Conservation (phyloP, 768 basidiomycete species). For the Leccinum rimulosum region DNA sequence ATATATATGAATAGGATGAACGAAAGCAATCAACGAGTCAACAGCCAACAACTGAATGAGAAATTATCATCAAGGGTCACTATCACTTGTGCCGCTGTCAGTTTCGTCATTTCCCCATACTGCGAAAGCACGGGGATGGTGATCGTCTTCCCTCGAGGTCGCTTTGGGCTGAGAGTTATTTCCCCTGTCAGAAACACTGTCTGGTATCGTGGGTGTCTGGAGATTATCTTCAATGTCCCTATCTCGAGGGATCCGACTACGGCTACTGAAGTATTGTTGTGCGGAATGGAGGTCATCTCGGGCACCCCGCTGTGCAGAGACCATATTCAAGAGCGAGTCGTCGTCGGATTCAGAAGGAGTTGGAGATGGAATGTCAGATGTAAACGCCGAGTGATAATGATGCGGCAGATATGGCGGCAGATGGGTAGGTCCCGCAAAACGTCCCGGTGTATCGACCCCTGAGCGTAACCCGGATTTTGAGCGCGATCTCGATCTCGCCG, state of each 20-base stretch:
- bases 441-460: slow-evolving; percentile 63
- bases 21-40: not conserved
- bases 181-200: slow-evolving; percentile 19
- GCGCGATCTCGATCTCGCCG: slow-evolving; percentile 33
- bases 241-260: slow-evolving; percentile 59
- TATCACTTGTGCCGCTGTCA: slow-evolving; percentile 80
- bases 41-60: not conserved
- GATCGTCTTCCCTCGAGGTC: slow-evolving; percentile 21
- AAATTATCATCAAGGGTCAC: slow-evolving; percentile 37
- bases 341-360: slow-evolving; percentile 41
- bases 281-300: slow-evolving; percentile 51
- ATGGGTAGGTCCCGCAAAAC: slow-evolving; percentile 52
- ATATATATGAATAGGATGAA: slow-evolving; percentile 6
- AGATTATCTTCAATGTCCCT: slow-evolving; percentile 56
- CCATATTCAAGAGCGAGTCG: slow-evolving; percentile 33
- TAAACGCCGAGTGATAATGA: slow-evolving; percentile 31
- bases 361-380: slow-evolving; percentile 30
- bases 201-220: slow-evolving; percentile 61
- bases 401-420: slow-evolving; percentile 39
- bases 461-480: slow-evolving; percentile 43
- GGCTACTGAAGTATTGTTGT: slow-evolving; percentile 38
- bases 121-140: slow-evolving; percentile 63
- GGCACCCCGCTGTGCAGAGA: slow-evolving; percentile 43
- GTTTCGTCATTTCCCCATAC: slow-evolving; percentile 89
- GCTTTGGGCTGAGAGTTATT: slow-evolving; percentile 10